These are phyloP conservation scores for Penicillium oxalicum DNA, from an alignment of 2,329 filamentous ascomycete species.

Conservation along the genomic window DNA sequence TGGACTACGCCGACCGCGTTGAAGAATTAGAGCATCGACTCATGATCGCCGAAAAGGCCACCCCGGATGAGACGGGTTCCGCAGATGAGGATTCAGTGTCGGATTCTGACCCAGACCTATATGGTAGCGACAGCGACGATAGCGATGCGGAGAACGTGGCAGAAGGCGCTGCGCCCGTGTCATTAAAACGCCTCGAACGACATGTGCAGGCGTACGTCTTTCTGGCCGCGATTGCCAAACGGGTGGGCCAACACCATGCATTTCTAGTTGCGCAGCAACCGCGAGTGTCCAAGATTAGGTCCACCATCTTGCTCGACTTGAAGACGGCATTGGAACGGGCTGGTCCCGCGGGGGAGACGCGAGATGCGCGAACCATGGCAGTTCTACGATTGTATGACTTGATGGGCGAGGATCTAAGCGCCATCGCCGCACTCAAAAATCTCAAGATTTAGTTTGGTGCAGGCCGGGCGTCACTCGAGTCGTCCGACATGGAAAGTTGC, in stretches of 20 bases:
- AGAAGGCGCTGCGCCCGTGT: slow-evolving; percentile 34
- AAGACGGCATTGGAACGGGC: slow-evolving; percentile 57
- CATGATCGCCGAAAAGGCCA: slow-evolving; percentile 52
- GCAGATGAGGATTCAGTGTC: slow-evolving; percentile 13
- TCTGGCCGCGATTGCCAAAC: slow-evolving; percentile 47
- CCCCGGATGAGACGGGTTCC: slow-evolving; percentile 12
- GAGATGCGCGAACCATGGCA: slow-evolving; percentile 44
- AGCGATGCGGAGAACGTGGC: slow-evolving; percentile 39
- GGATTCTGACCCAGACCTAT: slow-evolving; percentile 32
- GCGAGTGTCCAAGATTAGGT: slow-evolving; percentile 53
- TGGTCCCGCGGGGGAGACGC: slow-evolving; percentile 32
- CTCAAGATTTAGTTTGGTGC: slow-evolving; percentile 26
- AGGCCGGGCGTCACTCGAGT: neutral
- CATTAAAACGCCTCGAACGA: slow-evolving; percentile 46
- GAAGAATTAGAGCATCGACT: slow-evolving; percentile 61
- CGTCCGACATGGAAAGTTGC: neutral
- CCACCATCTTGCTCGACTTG: slow-evolving; percentile 60
- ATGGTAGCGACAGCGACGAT: slow-evolving; percentile 30
- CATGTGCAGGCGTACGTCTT: slow-evolving; percentile 55
- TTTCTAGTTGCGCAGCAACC: slow-evolving; percentile 55
- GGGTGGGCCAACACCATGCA: slow-evolving; percentile 54
- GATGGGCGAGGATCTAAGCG: slow-evolving; percentile 55
- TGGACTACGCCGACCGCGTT: slow-evolving; percentile 43
- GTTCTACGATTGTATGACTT: slow-evolving; percentile 57
- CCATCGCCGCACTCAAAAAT: slow-evolving; percentile 52